These are phyloP conservation scores for Emergomyces pasteurianus DNA, from an alignment of 2,329 filamentous ascomycete genomes.

Conservation along the genomic window DNA sequence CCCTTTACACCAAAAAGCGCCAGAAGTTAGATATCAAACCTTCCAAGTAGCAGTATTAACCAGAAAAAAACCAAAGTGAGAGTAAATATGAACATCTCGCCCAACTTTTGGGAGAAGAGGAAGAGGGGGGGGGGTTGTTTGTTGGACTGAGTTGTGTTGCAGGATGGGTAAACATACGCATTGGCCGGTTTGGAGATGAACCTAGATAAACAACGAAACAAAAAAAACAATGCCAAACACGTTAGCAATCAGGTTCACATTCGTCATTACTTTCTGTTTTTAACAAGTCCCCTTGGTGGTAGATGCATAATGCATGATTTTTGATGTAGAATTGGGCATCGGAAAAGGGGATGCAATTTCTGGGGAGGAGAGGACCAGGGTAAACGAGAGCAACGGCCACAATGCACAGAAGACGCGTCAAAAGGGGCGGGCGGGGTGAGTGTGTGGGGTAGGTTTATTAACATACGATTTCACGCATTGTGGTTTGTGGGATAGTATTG, in stretches of 20 bases:
- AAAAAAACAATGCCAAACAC: slow-evolving; percentile 30
- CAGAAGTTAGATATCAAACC: slow-evolving; percentile 20
- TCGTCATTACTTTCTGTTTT: slow-evolving; percentile 5
- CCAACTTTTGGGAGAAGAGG: no score
- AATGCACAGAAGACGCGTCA: slow-evolving; percentile 22
- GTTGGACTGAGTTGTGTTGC: background rate
- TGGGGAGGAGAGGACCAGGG: background rate
- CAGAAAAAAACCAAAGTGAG: background rate
- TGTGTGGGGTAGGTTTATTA: slow-evolving; percentile 6
- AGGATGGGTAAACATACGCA: slow-evolving; percentile 56
- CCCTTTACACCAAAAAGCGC: slow-evolving; percentile 48
- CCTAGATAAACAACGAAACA: slow-evolving; percentile 45
- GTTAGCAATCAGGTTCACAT: slow-evolving; percentile 3
- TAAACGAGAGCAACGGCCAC: background rate
- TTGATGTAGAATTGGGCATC: background rate
- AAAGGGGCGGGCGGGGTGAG: no score
- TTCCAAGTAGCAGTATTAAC: background rate
- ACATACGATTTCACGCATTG: slow-evolving; percentile 66
- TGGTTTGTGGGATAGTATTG: slow-evolving; percentile 25
- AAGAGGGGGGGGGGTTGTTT: background rate
- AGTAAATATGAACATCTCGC: background rate
- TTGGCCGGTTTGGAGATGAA: slow-evolving; percentile 99
- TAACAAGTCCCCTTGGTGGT: slow-evolving; percentile 13
- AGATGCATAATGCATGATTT: background rate
- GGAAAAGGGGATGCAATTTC: background rate